phyloP scores from a whole-genome alignment of 2,329 filamentous ascomycete genomes.

The Aulographum hederae region DNA sequence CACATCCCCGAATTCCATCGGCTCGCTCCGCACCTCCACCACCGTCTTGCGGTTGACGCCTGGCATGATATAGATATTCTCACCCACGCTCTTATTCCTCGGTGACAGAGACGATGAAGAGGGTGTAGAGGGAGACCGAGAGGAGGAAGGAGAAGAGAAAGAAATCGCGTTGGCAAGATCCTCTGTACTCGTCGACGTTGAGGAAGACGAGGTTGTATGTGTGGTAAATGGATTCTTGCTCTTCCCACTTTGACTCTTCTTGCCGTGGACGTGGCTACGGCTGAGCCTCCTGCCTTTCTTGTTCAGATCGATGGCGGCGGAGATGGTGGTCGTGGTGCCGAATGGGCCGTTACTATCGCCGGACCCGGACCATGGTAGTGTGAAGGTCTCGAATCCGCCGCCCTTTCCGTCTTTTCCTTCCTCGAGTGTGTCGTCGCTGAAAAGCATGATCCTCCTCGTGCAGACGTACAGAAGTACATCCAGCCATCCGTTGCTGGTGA shows the following conservation, averaged over 20 bases:
- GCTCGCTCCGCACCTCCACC: conserved; percentile 14
- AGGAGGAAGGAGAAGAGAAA: background rate
- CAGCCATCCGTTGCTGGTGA: conserved; percentile 39
- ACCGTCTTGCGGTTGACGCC: conserved; percentile 25
- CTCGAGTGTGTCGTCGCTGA: conserved; percentile 22
- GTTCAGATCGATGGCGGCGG: background rate
- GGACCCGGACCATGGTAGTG: conserved; percentile 13
- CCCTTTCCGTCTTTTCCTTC: conserved; percentile 1
- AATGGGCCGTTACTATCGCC: conserved; percentile 18
- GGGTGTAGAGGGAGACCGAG: too few relatives aligned
- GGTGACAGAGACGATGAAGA: too few relatives aligned
- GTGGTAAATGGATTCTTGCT: background rate
- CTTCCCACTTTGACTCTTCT: too few relatives aligned
- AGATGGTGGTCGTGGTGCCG: conserved; percentile 23
- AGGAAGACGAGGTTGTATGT: background rate
- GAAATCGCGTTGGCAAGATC: background rate
- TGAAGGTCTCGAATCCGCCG: conserved; percentile 4
- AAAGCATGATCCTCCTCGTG: conserved; percentile 35
- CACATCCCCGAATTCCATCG: background rate
- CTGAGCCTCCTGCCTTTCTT: too few relatives aligned
- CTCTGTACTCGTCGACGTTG: background rate
- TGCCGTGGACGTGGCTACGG: too few relatives aligned
- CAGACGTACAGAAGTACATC: conserved; percentile 40
- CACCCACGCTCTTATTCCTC: too few relatives aligned
- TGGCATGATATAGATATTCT: too few relatives aligned